Conservation (phyloP, 2,329 filamentous ascomycete genomes). For the Epicoccum nigrum region DNA sequence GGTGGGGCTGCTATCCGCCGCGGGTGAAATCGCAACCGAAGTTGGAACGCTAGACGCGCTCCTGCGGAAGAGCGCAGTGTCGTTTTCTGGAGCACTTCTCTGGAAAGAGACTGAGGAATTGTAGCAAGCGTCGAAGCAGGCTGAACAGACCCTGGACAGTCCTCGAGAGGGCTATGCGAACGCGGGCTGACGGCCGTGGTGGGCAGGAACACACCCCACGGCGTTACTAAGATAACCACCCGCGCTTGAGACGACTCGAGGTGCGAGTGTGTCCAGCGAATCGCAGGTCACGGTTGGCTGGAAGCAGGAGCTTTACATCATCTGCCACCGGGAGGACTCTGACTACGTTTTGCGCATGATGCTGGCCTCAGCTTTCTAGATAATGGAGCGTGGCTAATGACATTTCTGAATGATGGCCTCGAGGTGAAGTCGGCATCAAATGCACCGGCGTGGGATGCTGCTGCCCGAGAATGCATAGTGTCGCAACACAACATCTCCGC, state of each 20-base stretch:
- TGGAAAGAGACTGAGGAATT: neutral
- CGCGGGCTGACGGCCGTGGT: constrained; percentile 13
- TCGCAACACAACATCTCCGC: constrained; percentile 1
- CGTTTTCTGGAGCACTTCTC: neutral
- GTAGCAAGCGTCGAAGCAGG: constrained; percentile 5
- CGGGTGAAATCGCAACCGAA: constrained; percentile 16
- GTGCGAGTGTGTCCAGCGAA: neutral
- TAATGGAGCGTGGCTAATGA: neutral
- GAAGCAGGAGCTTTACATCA: neutral
- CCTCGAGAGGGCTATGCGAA: constrained; percentile 16
- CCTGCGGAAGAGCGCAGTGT: constrained; percentile 6
- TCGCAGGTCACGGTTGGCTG: neutral
- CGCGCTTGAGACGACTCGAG: constrained; percentile 1
- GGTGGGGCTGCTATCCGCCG: constrained; percentile 16
- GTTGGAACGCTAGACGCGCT: constrained; percentile 14
- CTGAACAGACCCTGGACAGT: constrained; percentile 6
- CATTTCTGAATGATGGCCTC: neutral
- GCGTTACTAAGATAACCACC: constrained; percentile 21
- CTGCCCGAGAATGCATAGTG: neutral
- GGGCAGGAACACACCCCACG: constrained; percentile 20
- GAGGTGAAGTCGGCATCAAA: constrained; percentile 9
- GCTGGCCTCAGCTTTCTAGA: neutral
- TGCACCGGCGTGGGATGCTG: constrained; percentile 15
- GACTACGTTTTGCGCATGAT: constrained; percentile 3
- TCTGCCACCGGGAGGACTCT: neutral